A percentile compares a stretch with the other conserved stretches of the same genome.
phyloP scores from a whole-genome alignment of 2,329 filamentous ascomycete species.

The Balansia obtecta region DNA sequence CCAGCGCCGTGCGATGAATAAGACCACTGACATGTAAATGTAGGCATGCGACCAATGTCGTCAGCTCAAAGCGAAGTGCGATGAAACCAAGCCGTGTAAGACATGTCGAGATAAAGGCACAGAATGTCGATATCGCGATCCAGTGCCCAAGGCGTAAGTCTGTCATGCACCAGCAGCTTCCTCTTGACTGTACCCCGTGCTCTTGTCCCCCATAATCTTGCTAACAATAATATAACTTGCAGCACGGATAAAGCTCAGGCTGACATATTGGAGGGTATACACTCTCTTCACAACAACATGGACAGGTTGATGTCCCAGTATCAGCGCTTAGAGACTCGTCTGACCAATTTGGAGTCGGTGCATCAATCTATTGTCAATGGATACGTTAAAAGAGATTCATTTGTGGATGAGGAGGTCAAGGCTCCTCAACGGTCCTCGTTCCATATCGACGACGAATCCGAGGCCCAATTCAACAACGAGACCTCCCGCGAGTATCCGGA shows the following conservation, averaged over 20 bases:
- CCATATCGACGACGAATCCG: conserved; percentile 5
- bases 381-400: conserved; percentile 16
- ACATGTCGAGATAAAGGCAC: conserved; percentile 80
- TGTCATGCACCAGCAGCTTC: neutral
- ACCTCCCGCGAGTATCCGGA: conserved; percentile 17
- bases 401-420: conserved; percentile 19
- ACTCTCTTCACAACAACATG: conserved; percentile 26
- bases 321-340: conserved; percentile 23
- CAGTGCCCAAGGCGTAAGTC: conserved; percentile 73
- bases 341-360: conserved; percentile 22
- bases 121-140: conserved; percentile 79
- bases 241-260: conserved; percentile 48
- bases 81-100: conserved; percentile 73
- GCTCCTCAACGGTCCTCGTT: conserved; percentile 12
- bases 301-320: conserved; percentile 24
- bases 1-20: no score
- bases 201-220: neutral
- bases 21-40: conserved; percentile 6
- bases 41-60: conserved; percentile 88
- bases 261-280: conserved; percentile 46
- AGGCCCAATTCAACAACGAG: conserved; percentile 12
- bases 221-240: conserved; percentile 8
- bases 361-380: conserved; percentile 7
- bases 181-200: no score
- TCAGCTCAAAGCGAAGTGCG: conserved; percentile 80